A percentile compares a stretch with the other conserved stretches of the same genome.
Conservation (phyloP, 2,329 filamentous ascomycete genomes). For the Colletotrichum orchidophilum region DNA sequence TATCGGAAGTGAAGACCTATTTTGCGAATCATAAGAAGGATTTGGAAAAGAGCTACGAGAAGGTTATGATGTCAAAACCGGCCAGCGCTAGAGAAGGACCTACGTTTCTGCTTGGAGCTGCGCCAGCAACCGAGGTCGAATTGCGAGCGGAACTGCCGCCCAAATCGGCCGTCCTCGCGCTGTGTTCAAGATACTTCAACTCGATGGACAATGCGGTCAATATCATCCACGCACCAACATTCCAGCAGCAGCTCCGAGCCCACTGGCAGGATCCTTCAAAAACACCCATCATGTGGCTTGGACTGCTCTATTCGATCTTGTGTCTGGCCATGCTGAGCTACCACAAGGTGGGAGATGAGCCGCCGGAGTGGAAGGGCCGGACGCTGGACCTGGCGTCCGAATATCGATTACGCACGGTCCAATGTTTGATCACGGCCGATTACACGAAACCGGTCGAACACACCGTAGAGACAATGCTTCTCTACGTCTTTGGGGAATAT, state of each 20-base stretch:
- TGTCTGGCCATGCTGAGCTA: slow-evolving; percentile 83
- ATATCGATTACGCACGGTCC: slow-evolving; percentile 78
- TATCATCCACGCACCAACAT: slow-evolving; percentile 85
- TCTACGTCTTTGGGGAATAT: slow-evolving; percentile 81
- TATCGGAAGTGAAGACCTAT: slow-evolving; percentile 93
- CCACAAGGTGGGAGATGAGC: slow-evolving; percentile 81
- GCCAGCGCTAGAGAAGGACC: slow-evolving; percentile 70
- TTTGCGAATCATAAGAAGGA: slow-evolving; percentile 89
- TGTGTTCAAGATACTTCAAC: slow-evolving; percentile 92
- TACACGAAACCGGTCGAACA: slow-evolving; percentile 79
- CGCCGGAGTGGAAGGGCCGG: slow-evolving; percentile 78
- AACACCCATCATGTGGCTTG: slow-evolving; percentile 81
- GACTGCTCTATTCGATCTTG: slow-evolving; percentile 79
- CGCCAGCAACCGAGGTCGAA: slow-evolving; percentile 77
- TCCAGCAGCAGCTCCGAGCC: slow-evolving; percentile 74
- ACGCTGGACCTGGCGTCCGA: slow-evolving; percentile 67
- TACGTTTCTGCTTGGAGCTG: slow-evolving; percentile 80
- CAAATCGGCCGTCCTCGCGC: slow-evolving; percentile 82
- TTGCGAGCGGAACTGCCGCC: slow-evolving; percentile 82
- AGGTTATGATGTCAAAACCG: slow-evolving; percentile 75
- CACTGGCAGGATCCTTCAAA: slow-evolving; percentile 79
- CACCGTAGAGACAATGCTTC: slow-evolving; percentile 80
- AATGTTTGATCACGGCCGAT: slow-evolving; percentile 79
- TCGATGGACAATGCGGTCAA: slow-evolving; percentile 76
- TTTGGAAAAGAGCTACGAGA: slow-evolving; percentile 82